Evolutionary conservation across 1,284 basidiomycete species (phyloP).

Genomic region (Schizopora paradoxa): DNA sequence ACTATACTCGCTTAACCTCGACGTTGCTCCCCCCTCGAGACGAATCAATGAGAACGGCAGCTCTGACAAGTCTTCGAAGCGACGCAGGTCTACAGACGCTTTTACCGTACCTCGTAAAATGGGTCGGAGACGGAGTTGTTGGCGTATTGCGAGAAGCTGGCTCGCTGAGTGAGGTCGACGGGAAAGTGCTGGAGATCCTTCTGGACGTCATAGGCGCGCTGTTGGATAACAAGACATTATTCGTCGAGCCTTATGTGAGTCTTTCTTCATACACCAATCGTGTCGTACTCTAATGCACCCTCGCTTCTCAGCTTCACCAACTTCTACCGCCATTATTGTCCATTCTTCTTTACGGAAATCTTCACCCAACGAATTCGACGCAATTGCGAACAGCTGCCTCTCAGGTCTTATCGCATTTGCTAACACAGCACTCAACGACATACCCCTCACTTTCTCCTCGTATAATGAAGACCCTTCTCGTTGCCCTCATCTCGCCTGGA

Average conservation of each 20-base stretch:
- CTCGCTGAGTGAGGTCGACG: conserved; percentile 55
- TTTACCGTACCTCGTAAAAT: conserved; percentile 93
- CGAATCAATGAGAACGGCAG: conserved; percentile 72
- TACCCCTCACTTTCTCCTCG: conserved; percentile 85
- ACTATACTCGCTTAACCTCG: conserved; percentile 88
- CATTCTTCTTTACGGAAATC: conserved; percentile 80
- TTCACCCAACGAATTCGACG: conserved; percentile 52
- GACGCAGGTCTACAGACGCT: conserved; percentile 93
- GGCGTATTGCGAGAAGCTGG: conserved; percentile 56
- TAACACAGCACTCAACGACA: conserved; percentile 71
- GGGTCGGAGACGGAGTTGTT: conserved; percentile 89
- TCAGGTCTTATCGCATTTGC: conserved; percentile 77
- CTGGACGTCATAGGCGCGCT: conserved; percentile 80
- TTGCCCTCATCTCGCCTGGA: conserved; percentile 72
- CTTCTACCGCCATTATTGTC: conserved; percentile 90
- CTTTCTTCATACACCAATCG: neutral
- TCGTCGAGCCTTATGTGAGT: conserved; percentile 93
- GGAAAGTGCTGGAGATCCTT: conserved; percentile 67
- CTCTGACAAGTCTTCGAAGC: conserved; percentile 80
- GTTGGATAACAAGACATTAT: conserved; percentile 82
- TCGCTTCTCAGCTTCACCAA: conserved; percentile 75
- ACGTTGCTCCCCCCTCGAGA: conserved; percentile 71
- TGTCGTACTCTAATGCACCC: conserved; percentile 9
- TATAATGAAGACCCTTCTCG: conserved; percentile 87
- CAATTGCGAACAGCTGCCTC: conserved; percentile 73